These are phyloP conservation scores for Tolypocladium amazonense DNA, from an alignment of 2,329 filamentous ascomycete genomes.

Conservation along the genomic window DNA sequence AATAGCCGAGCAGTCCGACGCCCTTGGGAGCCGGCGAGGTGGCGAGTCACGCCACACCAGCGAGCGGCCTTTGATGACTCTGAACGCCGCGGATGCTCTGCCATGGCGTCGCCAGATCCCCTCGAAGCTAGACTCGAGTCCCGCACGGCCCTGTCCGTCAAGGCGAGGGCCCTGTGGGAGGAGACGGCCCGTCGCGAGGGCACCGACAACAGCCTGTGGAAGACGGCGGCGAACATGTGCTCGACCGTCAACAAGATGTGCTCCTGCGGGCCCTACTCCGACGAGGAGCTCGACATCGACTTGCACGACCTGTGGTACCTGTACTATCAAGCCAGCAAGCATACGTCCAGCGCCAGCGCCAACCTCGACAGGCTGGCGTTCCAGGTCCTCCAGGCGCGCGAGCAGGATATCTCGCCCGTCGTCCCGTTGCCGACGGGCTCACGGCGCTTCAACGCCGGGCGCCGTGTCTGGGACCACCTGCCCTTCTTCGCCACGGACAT, in stretches of 20 bases:
- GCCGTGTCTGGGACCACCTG: background rate
- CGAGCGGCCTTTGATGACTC: background rate
- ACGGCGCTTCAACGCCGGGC: background rate
- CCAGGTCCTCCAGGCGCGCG: background rate
- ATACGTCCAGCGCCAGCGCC: background rate
- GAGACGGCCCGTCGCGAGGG: background rate
- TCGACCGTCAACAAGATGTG: background rate
- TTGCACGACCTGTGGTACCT: background rate
- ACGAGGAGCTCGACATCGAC: background rate
- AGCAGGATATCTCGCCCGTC: background rate
- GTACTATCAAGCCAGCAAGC: background rate
- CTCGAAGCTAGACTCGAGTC: background rate
- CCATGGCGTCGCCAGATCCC: background rate
- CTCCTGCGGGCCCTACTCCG: background rate
- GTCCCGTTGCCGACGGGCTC: background rate
- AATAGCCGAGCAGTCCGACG: background rate
- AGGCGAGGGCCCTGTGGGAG: background rate
- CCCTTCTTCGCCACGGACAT: background rate
- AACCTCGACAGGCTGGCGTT: background rate
- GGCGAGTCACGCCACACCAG: background rate
- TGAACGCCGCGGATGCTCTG: background rate
- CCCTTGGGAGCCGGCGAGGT: background rate
- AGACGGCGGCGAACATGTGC: background rate
- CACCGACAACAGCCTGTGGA: background rate
- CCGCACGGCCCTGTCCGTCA: background rate